These are phyloP conservation scores for Eucalyptus regnans DNA, from an alignment of 345 rosid species.

Conservation along the genomic window DNA sequence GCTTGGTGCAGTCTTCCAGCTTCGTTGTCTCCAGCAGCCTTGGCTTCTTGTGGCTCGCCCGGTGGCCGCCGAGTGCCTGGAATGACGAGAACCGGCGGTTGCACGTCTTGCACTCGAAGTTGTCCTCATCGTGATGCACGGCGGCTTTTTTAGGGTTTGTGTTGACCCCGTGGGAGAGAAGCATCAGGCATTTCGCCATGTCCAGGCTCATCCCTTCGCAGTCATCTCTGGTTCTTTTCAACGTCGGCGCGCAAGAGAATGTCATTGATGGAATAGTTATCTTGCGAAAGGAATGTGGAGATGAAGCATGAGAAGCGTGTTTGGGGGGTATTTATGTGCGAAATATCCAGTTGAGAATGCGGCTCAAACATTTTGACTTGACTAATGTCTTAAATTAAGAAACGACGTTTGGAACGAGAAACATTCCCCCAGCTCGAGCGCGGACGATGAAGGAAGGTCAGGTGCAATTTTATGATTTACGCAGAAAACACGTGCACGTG, in stretches of 20 bases:
- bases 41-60: slow-evolving; percentile 30
- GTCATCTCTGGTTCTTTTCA: slow-evolving; percentile 36
- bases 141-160: not conserved
- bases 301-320: not conserved
- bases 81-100: slow-evolving; percentile 18
- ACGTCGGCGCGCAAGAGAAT: not conserved
- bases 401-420: not conserved
- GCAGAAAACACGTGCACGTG: not conserved
- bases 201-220: slow-evolving; percentile 3
- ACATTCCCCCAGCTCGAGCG: not conserved
- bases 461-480: not conserved
- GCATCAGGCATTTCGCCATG: slow-evolving; percentile 45
- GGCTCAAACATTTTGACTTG: not conserved
- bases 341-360: not conserved
- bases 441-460: not conserved
- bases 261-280: not conserved
- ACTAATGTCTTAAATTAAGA: not conserved
- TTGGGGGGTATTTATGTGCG: not conserved
- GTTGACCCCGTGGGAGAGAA: slow-evolving; percentile 4
- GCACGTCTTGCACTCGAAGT: slow-evolving; percentile 30
- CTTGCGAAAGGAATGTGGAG: not conserved
- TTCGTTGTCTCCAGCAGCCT: not conserved
- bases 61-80: slow-evolving; percentile 40
- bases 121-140: not conserved
- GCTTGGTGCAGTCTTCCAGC: not conserved